Base-by-base conservation (phyloP, 768 basidiomycete genomes). In the Collybia sp. region DNA sequence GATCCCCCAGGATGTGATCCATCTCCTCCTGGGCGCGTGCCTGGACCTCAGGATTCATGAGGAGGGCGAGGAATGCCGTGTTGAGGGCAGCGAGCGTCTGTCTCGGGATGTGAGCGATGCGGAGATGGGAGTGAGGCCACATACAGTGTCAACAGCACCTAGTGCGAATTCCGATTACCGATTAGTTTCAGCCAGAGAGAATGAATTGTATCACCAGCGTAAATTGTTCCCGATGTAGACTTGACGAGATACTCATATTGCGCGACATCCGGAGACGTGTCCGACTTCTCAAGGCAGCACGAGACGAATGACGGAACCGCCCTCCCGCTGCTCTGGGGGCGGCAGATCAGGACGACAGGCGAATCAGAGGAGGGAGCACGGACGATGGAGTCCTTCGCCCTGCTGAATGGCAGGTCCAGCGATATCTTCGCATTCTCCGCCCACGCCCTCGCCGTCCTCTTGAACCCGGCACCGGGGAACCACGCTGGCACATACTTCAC, bases 351-450 rank as follows among this genome's bases (percentile, higher is more conserved):
- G n/a, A n/a, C n/a, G 17, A n/a, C 35, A 37, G 10, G 13, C 4
- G 17, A 37, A 37, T 3, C 35, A 37, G 17, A 18, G 3, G 4
- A 37, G 4, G 4, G 10, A 10, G 17, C 2, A 19, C 48, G 30
- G 17, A 55, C 52, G 44, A 57, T 25, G 8, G 25, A 25, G 3
- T 25, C 19, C 16, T 52, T 47, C 1, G 42, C 44, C 6, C 47
- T 48, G 13, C 48, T 45, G 33, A 52, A 65, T 1, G 64, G 65
- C 13, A 47, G 16, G 1, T 59, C 43, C 8, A 55, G 43, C 54
- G 64, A 52, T 4, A 43, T 43, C 3, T 30, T 12, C 1, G 53
- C 52, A 5, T 41, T 32, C 5, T 51, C 42, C 12, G 35, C 32
- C 35, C 35, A 37, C 6, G 10, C 3, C 10, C 10, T 3, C 3